Evolutionary conservation across 306 rosid genomes (phyloP).

Genomic region (Cicer bijugum): DNA sequence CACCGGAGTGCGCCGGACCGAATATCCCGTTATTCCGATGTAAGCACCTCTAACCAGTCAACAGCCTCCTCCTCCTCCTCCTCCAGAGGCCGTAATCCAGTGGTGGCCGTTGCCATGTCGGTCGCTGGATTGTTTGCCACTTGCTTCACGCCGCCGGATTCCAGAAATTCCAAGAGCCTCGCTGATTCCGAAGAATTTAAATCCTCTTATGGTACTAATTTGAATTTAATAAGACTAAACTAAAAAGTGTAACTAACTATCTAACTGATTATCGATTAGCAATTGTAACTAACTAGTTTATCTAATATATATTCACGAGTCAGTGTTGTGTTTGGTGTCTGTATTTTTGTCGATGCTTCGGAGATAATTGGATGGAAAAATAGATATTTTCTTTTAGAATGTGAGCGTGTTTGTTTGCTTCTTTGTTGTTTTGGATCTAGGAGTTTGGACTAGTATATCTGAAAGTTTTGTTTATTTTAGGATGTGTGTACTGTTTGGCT

Average conservation of each 20-base stretch:
- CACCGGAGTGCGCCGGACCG: slow-evolving; percentile 42
- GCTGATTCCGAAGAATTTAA: slow-evolving; percentile 58
- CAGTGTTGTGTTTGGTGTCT: too few relatives aligned
- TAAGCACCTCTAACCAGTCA: slow-evolving; percentile 45
- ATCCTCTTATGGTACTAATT: slow-evolving; percentile 57
- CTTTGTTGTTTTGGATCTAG: slow-evolving; percentile 28
- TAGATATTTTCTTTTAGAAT: background rate
- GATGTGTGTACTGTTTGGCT: slow-evolving; percentile 39
- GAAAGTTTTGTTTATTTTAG: background rate
- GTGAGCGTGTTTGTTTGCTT: slow-evolving; percentile 2
- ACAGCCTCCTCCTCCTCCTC: slow-evolving; percentile 28
- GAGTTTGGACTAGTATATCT: slow-evolving; percentile 8
- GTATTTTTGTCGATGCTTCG: too few relatives aligned
- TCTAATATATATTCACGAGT: too few relatives aligned
- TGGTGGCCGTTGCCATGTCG: slow-evolving; percentile 61
- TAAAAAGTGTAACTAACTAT: too few relatives aligned
- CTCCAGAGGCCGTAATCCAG: slow-evolving; percentile 45
- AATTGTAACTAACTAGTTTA: too few relatives aligned
- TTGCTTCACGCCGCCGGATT: slow-evolving; percentile 84
- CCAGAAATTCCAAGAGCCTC: slow-evolving; percentile 48
- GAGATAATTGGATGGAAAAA: background rate
- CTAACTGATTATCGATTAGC: too few relatives aligned
- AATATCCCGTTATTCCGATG: slow-evolving; percentile 44
- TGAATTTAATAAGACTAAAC: background rate
- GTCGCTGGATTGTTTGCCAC: slow-evolving; percentile 60